A percentile compares a stretch with the other conserved stretches of the same genome.
phyloP scores from a whole-genome alignment of 31 red algal genomes.

The Odonthalia washingtoniensis region DNA sequence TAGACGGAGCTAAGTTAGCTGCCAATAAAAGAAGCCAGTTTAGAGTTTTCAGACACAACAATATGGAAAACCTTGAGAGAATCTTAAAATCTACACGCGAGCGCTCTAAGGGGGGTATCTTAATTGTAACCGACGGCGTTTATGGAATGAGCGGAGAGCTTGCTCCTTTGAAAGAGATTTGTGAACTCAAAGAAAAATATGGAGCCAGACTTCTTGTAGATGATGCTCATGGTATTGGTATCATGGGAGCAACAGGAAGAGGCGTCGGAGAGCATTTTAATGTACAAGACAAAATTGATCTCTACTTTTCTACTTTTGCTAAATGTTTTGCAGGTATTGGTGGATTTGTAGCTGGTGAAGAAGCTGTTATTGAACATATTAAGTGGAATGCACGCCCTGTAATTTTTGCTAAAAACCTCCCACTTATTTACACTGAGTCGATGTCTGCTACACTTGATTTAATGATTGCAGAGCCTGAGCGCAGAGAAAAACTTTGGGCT shows the following conservation, averaged over 20 bases:
- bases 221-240: constrained; percentile 36
- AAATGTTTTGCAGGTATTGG: constrained; percentile 30
- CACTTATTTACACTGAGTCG: background rate
- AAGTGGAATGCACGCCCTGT: constrained; percentile 13
- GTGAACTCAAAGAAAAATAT: constrained; percentile 41
- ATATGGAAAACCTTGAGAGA: constrained; percentile 34
- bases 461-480: constrained; percentile 17
- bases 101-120: constrained; percentile 1
- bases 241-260: constrained; percentile 20
- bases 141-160: constrained; percentile 40
- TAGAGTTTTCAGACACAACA: constrained; percentile 14
- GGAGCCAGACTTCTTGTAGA: constrained; percentile 25
- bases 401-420: constrained; percentile 23
- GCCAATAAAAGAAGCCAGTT: constrained; percentile 8
- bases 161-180: constrained; percentile 31
- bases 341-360: constrained; percentile 30
- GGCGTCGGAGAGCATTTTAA: constrained; percentile 6
- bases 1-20: constrained; percentile 12
- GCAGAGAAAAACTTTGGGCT: constrained; percentile 23
- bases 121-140: constrained; percentile 24
- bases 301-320: constrained; percentile 40
- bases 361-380: constrained; percentile 21
- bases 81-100: constrained; percentile 1
- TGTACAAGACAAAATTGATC: constrained; percentile 23
- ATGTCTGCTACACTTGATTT: constrained; percentile 4